phyloP scores from a whole-genome alignment of 23 red algal species.

The Chondrus crispus region DNA sequence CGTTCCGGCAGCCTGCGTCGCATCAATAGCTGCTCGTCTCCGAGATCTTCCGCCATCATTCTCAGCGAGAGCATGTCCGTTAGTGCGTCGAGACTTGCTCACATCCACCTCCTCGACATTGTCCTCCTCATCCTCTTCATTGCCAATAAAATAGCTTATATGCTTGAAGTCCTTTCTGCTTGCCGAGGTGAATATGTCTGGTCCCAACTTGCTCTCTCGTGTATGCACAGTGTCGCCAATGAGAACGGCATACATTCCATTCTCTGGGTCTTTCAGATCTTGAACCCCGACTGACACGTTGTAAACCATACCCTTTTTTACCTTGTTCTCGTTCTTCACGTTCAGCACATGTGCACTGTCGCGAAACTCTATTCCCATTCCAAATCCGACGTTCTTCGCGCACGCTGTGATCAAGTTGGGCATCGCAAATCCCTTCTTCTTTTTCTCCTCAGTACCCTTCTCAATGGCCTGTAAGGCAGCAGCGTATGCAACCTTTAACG shows the following conservation, averaged over 20 bases:
- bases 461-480: conserved; percentile 53
- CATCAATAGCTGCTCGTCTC: conserved; percentile 27
- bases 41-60: conserved; percentile 14
- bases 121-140: conserved; percentile 74
- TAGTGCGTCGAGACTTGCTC: neutral
- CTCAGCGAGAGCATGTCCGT: neutral
- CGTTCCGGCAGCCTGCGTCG: conserved; percentile 22
- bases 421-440: conserved; percentile 20
- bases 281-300: conserved; percentile 82
- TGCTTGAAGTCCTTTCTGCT: conserved; percentile 70
- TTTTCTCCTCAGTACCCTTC: neutral
- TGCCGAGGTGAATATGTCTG: conserved; percentile 58
- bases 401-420: conserved; percentile 32
- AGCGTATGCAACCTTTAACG: conserved; percentile 61
- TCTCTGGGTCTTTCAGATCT: conserved; percentile 69
- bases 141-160: conserved; percentile 74
- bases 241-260: conserved; percentile 76
- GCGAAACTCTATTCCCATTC: conserved; percentile 93
- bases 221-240: conserved; percentile 91
- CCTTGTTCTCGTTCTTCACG: conserved; percentile 78
- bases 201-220: conserved; percentile 28
- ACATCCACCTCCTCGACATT: conserved; percentile 2
- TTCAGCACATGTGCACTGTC: conserved; percentile 83
- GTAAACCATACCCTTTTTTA: conserved; percentile 88
- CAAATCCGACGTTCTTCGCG: conserved; percentile 91